phyloP scores from a whole-genome alignment of 768 basidiomycete genomes.

The Clavulina sp. region DNA sequence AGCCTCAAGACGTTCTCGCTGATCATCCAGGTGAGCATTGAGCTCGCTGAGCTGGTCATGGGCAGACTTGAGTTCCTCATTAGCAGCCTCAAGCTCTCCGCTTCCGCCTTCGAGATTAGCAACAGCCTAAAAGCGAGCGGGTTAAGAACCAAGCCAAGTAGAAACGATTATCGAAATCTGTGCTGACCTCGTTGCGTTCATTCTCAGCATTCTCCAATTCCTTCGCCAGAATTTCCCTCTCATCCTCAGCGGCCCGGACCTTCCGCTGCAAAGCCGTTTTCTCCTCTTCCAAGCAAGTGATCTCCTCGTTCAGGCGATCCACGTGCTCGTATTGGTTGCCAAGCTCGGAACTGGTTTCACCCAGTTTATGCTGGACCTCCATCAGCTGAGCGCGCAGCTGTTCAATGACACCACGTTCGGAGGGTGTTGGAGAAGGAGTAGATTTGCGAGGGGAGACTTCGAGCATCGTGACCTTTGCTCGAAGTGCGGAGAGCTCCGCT shows the following conservation, averaged over 20 bases:
- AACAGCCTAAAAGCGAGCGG: constrained; percentile 16
- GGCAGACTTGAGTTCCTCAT: neutral
- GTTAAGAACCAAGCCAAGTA: too few relatives aligned
- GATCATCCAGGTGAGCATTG: constrained; percentile 35
- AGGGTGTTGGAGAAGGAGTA: too few relatives aligned
- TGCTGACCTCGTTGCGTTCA: constrained; percentile 26
- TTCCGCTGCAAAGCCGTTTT: neutral
- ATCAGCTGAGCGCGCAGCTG: neutral
- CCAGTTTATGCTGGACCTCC: neutral
- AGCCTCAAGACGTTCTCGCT: constrained; percentile 36
- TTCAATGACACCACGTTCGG: too few relatives aligned
- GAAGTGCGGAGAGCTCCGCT: too few relatives aligned
- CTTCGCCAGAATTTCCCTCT: constrained; percentile 7
- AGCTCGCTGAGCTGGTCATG: constrained; percentile 25
- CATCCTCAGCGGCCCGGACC: neutral
- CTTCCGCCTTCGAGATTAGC: constrained; percentile 39
- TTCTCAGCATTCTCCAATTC: constrained; percentile 24
- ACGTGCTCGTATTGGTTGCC: too few relatives aligned
- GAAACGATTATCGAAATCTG: constrained; percentile 36
- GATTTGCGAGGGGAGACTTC: too few relatives aligned
- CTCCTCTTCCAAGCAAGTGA: too few relatives aligned
- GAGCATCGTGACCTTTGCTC: too few relatives aligned
- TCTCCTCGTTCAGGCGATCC: too few relatives aligned
- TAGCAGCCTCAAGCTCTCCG: constrained; percentile 37
- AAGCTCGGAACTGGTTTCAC: too few relatives aligned